Evolutionary conservation across 2,329 filamentous ascomycete species (phyloP).

Genomic region (Scedosporium boydii): DNA sequence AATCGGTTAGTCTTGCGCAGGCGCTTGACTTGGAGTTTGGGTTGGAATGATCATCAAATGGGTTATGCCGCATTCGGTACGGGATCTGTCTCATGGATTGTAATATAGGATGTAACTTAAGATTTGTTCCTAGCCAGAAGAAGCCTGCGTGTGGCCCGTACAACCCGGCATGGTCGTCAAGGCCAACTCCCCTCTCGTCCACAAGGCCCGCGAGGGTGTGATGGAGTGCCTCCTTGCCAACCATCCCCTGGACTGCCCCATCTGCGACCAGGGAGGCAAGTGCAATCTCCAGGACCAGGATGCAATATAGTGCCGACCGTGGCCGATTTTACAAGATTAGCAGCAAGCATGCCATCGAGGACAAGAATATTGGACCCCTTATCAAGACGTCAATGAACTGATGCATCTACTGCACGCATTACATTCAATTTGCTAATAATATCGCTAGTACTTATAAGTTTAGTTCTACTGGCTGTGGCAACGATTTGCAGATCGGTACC

Average conservation of each 20-base stretch:
- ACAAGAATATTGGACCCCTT: constrained; percentile 82
- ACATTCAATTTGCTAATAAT: no score
- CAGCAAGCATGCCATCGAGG: constrained; percentile 95
- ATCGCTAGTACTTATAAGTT: no score
- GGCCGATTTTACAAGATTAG: constrained; percentile 93
- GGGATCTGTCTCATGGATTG: no score
- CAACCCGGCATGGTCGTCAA: constrained; percentile 99
- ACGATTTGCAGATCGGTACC: no score
- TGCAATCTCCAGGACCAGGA: constrained; percentile 98
- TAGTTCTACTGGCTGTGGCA: no score
- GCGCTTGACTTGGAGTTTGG: background rate
- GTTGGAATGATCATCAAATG: background rate
- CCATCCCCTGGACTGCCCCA: constrained; percentile 90
- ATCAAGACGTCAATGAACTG: no score
- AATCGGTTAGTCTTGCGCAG: background rate
- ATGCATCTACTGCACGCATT: no score
- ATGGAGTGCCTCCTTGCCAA: constrained; percentile 99
- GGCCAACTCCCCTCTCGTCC: constrained; percentile 89
- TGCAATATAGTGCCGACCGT: constrained; percentile 94
- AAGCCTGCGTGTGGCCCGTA: constrained; percentile 70
- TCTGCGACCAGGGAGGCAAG: constrained; percentile 98
- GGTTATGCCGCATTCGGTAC: no score
- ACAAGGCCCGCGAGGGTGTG: constrained; percentile 96
- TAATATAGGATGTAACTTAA: no score
- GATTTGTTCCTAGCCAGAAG: no score